phyloP scores from a whole-genome alignment of 2,329 filamentous ascomycete species.

The Ascochyta fabae region DNA sequence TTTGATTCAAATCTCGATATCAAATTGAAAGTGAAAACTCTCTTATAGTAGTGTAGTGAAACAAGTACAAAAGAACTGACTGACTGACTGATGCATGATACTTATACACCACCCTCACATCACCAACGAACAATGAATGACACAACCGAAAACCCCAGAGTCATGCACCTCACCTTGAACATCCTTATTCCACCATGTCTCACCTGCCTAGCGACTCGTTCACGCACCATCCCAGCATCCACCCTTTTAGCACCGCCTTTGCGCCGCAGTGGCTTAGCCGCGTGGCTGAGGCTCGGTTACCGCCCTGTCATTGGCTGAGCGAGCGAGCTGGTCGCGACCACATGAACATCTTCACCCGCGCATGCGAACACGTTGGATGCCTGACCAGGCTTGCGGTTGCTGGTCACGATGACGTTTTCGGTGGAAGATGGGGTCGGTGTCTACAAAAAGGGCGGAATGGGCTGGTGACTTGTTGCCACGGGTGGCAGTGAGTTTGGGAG shows the following conservation, averaged over 20 bases:
- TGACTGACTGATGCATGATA: background rate
- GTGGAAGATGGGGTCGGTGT: background rate
- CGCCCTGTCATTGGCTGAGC: conserved; percentile 9
- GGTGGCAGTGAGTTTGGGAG: conserved; percentile 11
- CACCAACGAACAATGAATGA: too few relatives aligned
- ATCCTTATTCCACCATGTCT: conserved; percentile 15
- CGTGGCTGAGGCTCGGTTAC: conserved; percentile 6
- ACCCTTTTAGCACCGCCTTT: conserved; percentile 10
- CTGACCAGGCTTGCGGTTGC: background rate
- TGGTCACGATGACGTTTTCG: conserved; percentile 7
- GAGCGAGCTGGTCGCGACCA: conserved; percentile 1
- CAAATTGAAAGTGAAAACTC: background rate
- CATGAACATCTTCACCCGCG: conserved; percentile 9
- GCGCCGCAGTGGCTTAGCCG: conserved; percentile 11
- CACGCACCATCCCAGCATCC: background rate
- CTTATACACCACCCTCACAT: background rate
- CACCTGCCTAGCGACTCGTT: conserved; percentile 19
- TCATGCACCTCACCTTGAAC: conserved; percentile 9
- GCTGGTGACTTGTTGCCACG: conserved; percentile 6
- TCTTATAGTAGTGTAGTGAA: background rate
- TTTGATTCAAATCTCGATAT: background rate
- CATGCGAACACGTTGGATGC: conserved; percentile 17
- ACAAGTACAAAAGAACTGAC: background rate
- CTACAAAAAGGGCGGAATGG: background rate
- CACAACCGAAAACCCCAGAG: background rate